phyloP scores from a whole-genome alignment of 257 asterid genomes.

The Lycium ferocissimum region DNA sequence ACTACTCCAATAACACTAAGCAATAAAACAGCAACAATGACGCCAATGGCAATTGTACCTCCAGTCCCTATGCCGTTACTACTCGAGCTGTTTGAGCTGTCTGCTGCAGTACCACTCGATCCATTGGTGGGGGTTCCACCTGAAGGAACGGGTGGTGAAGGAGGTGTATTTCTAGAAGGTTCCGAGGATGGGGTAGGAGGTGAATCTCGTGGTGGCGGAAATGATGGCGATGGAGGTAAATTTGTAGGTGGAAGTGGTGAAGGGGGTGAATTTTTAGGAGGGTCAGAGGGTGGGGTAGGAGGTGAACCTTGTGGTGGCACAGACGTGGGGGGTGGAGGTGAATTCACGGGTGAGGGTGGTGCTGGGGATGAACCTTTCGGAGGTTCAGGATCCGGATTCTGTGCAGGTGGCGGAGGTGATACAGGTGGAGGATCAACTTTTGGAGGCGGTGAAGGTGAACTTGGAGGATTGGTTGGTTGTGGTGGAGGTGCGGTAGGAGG shows the following conservation, averaged over 20 bases:
- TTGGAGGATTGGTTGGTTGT: slow-evolving; percentile 29
- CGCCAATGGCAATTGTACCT: slow-evolving; percentile 53
- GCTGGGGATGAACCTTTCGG: slow-evolving; percentile 47
- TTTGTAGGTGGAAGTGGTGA: slow-evolving; percentile 28
- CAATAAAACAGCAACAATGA: slow-evolving; percentile 49
- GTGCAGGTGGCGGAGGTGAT: slow-evolving; percentile 48
- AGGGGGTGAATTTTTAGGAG: slow-evolving; percentile 36
- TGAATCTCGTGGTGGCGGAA: slow-evolving; percentile 34
- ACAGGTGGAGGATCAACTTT: slow-evolving; percentile 38
- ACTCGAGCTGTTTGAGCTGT: slow-evolving; percentile 44
- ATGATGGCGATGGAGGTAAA: slow-evolving; percentile 34
- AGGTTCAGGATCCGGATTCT: slow-evolving; percentile 31
- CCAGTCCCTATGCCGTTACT: slow-evolving; percentile 60
- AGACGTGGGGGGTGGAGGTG: slow-evolving; percentile 53
- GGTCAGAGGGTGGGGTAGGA: slow-evolving; percentile 49
- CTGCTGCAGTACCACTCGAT: slow-evolving; percentile 44
- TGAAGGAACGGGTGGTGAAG: slow-evolving; percentile 54
- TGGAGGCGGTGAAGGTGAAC: slow-evolving; percentile 42
- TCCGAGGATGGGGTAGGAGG: slow-evolving; percentile 30
- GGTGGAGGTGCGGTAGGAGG: slow-evolving; percentile 45
- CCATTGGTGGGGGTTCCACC: slow-evolving; percentile 43
- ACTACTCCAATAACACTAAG: slow-evolving; percentile 59
- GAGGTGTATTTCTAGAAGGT: slow-evolving; percentile 50
- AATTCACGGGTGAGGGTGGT: slow-evolving; percentile 33
- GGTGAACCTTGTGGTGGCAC: slow-evolving; percentile 50